These are phyloP conservation scores for Nakazawaea ernobii DNA, from an alignment of 805 yeast species.

Conservation along the genomic window DNA sequence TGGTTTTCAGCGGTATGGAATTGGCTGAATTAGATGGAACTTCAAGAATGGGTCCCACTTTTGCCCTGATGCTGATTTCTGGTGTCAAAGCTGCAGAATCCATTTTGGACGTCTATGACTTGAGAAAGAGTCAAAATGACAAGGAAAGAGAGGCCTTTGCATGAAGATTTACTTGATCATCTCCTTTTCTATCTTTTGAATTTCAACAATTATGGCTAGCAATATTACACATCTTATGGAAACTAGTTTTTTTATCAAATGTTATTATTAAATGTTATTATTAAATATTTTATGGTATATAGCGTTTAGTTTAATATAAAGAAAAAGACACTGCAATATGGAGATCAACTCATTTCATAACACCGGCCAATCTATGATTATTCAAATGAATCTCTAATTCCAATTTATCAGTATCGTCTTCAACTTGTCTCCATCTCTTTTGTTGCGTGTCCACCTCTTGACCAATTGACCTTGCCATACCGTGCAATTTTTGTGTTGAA, in stretches of 20 bases:
- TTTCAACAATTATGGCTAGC: no score
- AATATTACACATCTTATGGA: no score
- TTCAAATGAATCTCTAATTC: conserved; percentile 81
- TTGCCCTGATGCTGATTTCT: conserved; percentile 74
- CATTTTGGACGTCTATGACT: conserved; percentile 24
- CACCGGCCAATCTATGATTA: conserved; percentile 57
- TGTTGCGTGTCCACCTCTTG: conserved; percentile 79
- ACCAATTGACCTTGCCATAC: conserved; percentile 65
- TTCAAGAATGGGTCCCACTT: conserved; percentile 82
- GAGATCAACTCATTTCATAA: conserved; percentile 1
- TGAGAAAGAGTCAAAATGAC: conserved; percentile 21
- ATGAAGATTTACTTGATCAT: no score
- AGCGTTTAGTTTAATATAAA: no score
- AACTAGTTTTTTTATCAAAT: no score
- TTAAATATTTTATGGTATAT: no score
- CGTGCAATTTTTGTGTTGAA: conserved; percentile 64
- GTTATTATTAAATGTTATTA: no score
- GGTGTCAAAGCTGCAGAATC: conserved; percentile 76
- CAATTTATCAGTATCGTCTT: conserved; percentile 76
- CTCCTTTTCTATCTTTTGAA: no score
- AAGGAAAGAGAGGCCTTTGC: not conserved
- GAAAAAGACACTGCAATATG: no score
- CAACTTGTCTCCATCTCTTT: conserved; percentile 63
- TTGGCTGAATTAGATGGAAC: conserved; percentile 71
- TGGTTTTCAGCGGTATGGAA: conserved; percentile 72